Evolutionary conservation across 805 yeast species (phyloP).

Genomic region (Kazachstania psychrophila): DNA sequence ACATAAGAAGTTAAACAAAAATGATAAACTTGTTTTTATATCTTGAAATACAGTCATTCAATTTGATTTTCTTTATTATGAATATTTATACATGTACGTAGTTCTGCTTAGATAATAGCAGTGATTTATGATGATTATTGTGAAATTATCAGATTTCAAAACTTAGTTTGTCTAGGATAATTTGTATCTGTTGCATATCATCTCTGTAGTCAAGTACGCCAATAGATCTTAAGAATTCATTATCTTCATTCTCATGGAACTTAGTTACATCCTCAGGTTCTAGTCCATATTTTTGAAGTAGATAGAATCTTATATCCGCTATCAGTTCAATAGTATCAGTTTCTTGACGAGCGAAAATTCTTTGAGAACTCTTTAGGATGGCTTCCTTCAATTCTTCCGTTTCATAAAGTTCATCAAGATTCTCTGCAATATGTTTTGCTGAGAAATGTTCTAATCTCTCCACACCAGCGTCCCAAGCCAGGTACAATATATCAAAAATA

Average conservation of each 20-base stretch:
- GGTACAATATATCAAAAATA: constrained; percentile 48
- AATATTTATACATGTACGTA: no score
- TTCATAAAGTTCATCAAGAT: constrained; percentile 33
- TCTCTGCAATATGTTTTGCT: constrained; percentile 48
- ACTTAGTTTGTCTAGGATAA: constrained; percentile 14
- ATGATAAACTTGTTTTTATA: no score
- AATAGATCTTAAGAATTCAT: constrained; percentile 11
- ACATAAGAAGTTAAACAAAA: no score
- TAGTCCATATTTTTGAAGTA: constrained; percentile 29
- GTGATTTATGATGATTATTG: no score
- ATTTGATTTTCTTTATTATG: no score
- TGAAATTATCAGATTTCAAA: constrained; percentile 2
- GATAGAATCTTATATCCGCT: constrained; percentile 65
- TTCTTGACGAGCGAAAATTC: constrained; percentile 55
- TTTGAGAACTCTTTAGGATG: constrained; percentile 40
- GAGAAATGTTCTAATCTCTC: constrained; percentile 56
- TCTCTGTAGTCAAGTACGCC: constrained; percentile 18
- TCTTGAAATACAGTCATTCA: no score
- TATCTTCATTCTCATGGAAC: constrained; percentile 13
- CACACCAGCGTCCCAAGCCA: constrained; percentile 60
- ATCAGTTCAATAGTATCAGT: constrained; percentile 73
- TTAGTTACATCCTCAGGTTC: constrained; percentile 24
- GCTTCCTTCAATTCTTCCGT: constrained; percentile 34
- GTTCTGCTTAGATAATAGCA: no score
- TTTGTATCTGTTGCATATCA: constrained; percentile 36